Evolutionary conservation across 768 basidiomycete species (phyloP), one percentile per base, ranked within the genome.

Genomic region (Lanmaoa pseudosensibilis): DNA sequence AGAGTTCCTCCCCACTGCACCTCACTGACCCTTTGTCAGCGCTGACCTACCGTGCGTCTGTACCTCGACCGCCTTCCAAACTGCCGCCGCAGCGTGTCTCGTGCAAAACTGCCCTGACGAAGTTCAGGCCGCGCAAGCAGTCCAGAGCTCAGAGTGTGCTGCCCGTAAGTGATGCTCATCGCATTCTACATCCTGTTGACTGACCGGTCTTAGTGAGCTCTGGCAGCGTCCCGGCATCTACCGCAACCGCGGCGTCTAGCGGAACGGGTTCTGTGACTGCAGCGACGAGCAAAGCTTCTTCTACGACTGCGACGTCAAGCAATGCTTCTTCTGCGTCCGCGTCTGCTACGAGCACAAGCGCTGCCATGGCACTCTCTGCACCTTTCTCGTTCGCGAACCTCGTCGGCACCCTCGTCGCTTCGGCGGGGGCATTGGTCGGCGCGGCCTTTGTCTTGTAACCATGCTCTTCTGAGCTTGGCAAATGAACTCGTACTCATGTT

Each of bases 21-120:
- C 13, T 10, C 3, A 5, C 34, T 60, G 9, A 51, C 46, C 12
- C 9, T 9, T 19, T 11, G 12, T 46, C 32, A 81, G 80, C 63
- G 64, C 75, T 13, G 63, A 81, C 62, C 0, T 76, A n/a, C 0
- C 54, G 0, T 81, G 80, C 50, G 59, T 77, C 21, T 81, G 80
- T 67, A 62, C 70, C 3, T 76, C 69, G 48, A 11, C 50, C 1
- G 43, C 56, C 2, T 81, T 78, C 77, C 78, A 80, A 54, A 0
- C 2, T 4, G 65, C 66, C 2, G 74, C 74, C 3, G 9, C 2
- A 0, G 1, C 30, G 7, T 81, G 80, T 60, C 66, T 81, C 21
- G 1, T 30, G 21, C n/a, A 57, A 1, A 71, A 62, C 39, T 82
- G 80, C n/a, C n/a, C n/a, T n/a, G n/a, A n/a, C n/a, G n/a, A n/a